phyloP scores from a whole-genome alignment of 2,329 filamentous ascomycete species.

The Penicillium olsonii region DNA sequence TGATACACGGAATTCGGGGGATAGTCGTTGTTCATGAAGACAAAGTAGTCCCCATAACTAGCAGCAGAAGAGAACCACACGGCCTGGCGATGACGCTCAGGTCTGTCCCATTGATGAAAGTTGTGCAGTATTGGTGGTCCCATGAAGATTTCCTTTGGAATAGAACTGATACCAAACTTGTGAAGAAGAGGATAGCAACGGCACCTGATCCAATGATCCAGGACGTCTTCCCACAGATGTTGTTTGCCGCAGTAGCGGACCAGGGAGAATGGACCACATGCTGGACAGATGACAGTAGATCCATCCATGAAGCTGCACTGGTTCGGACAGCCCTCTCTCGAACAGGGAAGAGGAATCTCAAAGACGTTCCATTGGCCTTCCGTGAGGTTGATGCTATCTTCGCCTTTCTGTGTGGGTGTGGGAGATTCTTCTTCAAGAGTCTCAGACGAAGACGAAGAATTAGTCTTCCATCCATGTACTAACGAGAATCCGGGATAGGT shows the following conservation, averaged over 20 bases:
- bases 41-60: constrained; percentile 35
- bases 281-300: constrained; percentile 38
- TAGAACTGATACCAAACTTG: constrained; percentile 20
- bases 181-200: constrained; percentile 22
- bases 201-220: constrained; percentile 38
- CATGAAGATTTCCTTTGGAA: constrained; percentile 21
- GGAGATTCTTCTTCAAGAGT: constrained; percentile 1
- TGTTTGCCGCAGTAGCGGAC: constrained; percentile 42
- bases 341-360: constrained; percentile 17
- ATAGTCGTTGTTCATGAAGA: constrained; percentile 37
- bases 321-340: constrained; percentile 27
- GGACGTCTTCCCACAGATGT: constrained; percentile 38
- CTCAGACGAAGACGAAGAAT: constrained; percentile 3
- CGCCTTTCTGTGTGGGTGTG: constrained; percentile 1
- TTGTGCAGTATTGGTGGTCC: constrained; percentile 31
- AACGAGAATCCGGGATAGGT: neutral
- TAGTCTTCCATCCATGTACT: neutral
- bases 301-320: constrained; percentile 35
- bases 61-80: constrained; percentile 30
- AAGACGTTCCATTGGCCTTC: neutral
- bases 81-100: constrained; percentile 41
- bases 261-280: constrained; percentile 41
- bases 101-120: constrained; percentile 30
- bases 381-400: neutral
- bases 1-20: constrained; percentile 10